Evolutionary conservation across 805 yeast species (phyloP), one percentile per base, ranked within the genome.

Genomic region (Zygosaccharomyces rouxii): DNA sequence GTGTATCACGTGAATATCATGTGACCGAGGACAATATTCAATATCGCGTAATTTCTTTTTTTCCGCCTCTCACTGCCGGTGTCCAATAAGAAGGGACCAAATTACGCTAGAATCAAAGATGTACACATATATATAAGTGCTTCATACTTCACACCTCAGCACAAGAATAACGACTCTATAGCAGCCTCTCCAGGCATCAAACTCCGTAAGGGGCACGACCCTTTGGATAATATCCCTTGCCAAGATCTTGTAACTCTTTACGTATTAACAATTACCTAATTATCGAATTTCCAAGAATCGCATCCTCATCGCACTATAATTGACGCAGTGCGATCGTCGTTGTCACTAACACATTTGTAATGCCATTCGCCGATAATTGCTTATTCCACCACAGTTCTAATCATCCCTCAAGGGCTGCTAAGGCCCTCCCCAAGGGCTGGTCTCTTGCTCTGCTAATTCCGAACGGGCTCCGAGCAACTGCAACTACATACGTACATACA

Each of bases 381-480:
- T 6, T 14, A 33, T 14, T 33, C 21, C 37, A 3, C 35, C 35
- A 31, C 16, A 29, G n/a, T 10, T 14, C 19, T 40, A 13, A 30
- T 39, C 35, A 43, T 31, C 48, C 44, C 38, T 18, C 22, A 22
- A 42, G 38, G 23, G 29, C 19, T 28, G 21, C 22, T 13, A 22
- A 42, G 38, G 23, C 30, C 19, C 37, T n/a, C 37, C 14, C 19
- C 25, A 42, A 42, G 45, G 45, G 45, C 26, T 31, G 23, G 18
- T 7, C 37, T 23, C 44, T 41, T 41, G 44, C 44, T 41, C 26
- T 41, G 3, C 25, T 26, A 29, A 41, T 41, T 41, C 44, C 44
- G 44, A 41, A n/a, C 14, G n/a, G 22, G 44, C 37, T 29, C 49
- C 44, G 38, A 39, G 37, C 37, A 25, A 25, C 28, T 25, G n/a